Conservation (phyloP, 139 green algal species). For the Chlamydomonas applanata region DNA sequence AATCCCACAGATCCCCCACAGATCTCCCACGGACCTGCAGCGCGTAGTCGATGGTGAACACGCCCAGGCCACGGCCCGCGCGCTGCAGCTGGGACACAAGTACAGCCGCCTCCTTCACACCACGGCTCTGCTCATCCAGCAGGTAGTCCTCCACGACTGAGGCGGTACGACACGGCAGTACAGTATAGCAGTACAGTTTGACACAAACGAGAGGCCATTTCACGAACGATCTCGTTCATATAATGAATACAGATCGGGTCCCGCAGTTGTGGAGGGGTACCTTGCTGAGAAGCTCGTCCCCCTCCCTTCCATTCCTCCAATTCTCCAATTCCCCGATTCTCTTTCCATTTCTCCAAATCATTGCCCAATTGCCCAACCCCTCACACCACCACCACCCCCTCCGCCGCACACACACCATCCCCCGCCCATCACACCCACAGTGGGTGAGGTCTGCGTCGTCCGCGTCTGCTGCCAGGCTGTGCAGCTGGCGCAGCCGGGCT, state of each 20-base stretch:
- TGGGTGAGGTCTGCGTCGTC: constrained; percentile 62
- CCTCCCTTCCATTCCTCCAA: too few species aligned
- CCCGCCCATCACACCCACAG: constrained; percentile 21
- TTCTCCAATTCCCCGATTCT: too few species aligned
- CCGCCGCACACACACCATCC: background rate
- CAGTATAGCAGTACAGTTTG: too few species aligned
- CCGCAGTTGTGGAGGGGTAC: too few species aligned
- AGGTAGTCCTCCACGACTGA: constrained; percentile 48
- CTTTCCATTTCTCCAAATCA: too few species aligned
- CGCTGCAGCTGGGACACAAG: constrained; percentile 75
- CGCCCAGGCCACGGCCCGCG: constrained; percentile 80
- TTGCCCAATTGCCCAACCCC: background rate
- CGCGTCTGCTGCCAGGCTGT: constrained; percentile 51
- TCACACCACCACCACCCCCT: background rate
- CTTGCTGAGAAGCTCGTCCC: too few species aligned
- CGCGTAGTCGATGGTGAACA: constrained; percentile 61
- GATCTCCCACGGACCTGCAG: too few species aligned
- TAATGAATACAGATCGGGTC: too few species aligned
- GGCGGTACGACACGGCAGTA: too few species aligned
- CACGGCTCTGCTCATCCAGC: constrained; percentile 63
- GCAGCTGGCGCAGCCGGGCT: constrained; percentile 51
- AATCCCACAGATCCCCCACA: too few species aligned
- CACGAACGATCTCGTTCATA: too few species aligned
- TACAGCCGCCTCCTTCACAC: constrained; percentile 74
- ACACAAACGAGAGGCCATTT: too few species aligned